These are phyloP conservation scores for Plectosphaerella sp. DNA, from an alignment of 2,329 filamentous ascomycete genomes.

Conservation along the genomic window DNA sequence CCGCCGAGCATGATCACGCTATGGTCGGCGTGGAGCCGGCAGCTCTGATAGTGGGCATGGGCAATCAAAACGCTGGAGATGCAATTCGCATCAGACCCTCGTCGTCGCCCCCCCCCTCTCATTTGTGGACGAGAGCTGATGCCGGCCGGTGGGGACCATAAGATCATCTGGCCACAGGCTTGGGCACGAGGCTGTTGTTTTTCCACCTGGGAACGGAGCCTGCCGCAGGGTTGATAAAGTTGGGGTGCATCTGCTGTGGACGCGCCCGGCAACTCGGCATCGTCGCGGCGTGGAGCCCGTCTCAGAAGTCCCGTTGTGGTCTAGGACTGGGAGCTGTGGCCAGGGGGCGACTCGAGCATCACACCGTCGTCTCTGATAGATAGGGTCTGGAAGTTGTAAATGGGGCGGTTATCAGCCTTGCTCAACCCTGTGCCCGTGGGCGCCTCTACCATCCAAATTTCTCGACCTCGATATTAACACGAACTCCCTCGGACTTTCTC, in stretches of 20 bases:
- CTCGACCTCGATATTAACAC: conserved; percentile 54
- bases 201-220: no score
- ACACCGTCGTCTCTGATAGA: not conserved
- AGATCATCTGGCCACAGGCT: no score
- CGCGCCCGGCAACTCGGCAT: not conserved
- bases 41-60: no score
- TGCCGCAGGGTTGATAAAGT: not conserved
- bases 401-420: not conserved
- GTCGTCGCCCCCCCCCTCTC: no score
- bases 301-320: not conserved
- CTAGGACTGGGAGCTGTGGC: not conserved
- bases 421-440: not conserved
- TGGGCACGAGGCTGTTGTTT: no score
- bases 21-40: no score
- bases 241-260: not conserved
- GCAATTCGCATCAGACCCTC: no score
- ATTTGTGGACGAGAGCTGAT: no score
- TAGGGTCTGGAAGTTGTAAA: no score
- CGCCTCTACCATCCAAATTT: conserved; percentile 59
- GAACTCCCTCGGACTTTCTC: conserved; percentile 39
- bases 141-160: no score
- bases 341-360: not conserved
- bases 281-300: not conserved
- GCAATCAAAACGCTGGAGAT: no score
- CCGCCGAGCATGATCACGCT: no score